Conservation (phyloP, 140 eudicot species). For the Bidens hawaiensis region DNA sequence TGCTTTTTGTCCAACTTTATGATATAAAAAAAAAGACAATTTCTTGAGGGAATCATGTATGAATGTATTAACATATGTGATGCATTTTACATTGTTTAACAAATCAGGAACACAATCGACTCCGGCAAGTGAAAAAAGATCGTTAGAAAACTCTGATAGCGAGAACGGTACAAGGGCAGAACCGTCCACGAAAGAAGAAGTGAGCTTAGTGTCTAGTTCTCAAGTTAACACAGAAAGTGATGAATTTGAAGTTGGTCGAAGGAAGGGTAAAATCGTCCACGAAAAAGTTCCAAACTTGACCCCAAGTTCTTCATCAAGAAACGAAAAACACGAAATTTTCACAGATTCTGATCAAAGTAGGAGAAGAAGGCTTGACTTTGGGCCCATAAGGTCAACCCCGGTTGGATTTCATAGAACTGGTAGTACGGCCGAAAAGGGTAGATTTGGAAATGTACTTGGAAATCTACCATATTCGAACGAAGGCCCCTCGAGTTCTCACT, state of each 20-base stretch:
- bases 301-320: constrained; percentile 33
- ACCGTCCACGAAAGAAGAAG: constrained; percentile 24
- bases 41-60: constrained; percentile 1
- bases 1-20: neutral
- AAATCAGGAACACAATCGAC: constrained; percentile 41
- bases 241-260: constrained; percentile 27
- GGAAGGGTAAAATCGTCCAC: constrained; percentile 21
- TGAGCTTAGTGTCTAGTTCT: constrained; percentile 28
- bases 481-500: constrained; percentile 53
- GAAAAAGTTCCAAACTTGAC: constrained; percentile 22
- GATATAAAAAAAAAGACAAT: neutral
- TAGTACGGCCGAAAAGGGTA: constrained; percentile 28
- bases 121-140: constrained; percentile 31
- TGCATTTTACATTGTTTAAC: constrained; percentile 17
- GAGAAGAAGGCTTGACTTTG: constrained; percentile 42
- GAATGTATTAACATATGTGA: neutral
- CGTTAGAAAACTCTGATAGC: constrained; percentile 31
- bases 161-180: constrained; percentile 22
- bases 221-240: constrained; percentile 26
- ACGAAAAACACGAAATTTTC: constrained; percentile 35
- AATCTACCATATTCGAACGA: constrained; percentile 38
- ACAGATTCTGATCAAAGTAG: constrained; percentile 25
- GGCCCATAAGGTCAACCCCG: constrained; percentile 41
- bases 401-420: constrained; percentile 23
- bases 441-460: no score